Evolutionary conservation across 352 stramenopile genomes (phyloP).

Genomic region (Elongisporangium senticosum): DNA sequence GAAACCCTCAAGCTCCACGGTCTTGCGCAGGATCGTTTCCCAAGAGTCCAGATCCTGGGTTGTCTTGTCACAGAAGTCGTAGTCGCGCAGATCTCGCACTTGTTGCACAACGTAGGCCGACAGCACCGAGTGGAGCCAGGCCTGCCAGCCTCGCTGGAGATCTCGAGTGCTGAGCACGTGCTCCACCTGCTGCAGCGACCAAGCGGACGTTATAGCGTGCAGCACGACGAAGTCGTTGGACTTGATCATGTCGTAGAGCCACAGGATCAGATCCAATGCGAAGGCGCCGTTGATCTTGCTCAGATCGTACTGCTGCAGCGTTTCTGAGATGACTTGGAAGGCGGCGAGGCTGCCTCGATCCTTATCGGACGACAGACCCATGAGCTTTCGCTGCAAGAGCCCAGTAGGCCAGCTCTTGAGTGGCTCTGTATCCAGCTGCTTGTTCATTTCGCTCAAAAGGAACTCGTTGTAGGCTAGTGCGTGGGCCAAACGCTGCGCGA

Average conservation of each 20-base stretch:
- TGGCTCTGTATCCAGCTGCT: slow-evolving; percentile 11
- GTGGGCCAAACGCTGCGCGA: slow-evolving; percentile 14
- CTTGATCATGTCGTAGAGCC: slow-evolving; percentile 29
- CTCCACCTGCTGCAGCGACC: slow-evolving; percentile 31
- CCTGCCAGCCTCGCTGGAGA: slow-evolving; percentile 19
- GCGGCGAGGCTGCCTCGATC: slow-evolving; percentile 16
- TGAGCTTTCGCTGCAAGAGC: slow-evolving; percentile 24
- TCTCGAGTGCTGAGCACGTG: slow-evolving; percentile 23
- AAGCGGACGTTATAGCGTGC: slow-evolving; percentile 30
- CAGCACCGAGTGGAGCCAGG: slow-evolving; percentile 29
- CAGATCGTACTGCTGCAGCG: slow-evolving; percentile 24
- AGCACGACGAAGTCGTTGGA: slow-evolving; percentile 36
- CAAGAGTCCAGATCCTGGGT: slow-evolving; percentile 27
- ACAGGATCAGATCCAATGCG: slow-evolving; percentile 28
- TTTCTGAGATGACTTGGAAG: slow-evolving; percentile 19
- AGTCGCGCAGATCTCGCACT: slow-evolving; percentile 16
- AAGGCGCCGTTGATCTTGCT: slow-evolving; percentile 15
- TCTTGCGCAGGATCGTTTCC: slow-evolving; percentile 25
- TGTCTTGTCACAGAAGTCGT: slow-evolving; percentile 20
- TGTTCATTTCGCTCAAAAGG: slow-evolving; percentile 18
- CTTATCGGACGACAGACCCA: slow-evolving; percentile 19
- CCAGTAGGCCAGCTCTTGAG: slow-evolving; percentile 24
- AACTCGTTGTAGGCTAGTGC: slow-evolving; percentile 19
- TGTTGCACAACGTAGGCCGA: slow-evolving; percentile 19
- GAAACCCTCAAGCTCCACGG: slow-evolving; percentile 24